Evolutionary conservation across 78 protist species (phyloP), one percentile per base, ranked within the genome.

Genomic region (Dictyostelium purpureum): DNA sequence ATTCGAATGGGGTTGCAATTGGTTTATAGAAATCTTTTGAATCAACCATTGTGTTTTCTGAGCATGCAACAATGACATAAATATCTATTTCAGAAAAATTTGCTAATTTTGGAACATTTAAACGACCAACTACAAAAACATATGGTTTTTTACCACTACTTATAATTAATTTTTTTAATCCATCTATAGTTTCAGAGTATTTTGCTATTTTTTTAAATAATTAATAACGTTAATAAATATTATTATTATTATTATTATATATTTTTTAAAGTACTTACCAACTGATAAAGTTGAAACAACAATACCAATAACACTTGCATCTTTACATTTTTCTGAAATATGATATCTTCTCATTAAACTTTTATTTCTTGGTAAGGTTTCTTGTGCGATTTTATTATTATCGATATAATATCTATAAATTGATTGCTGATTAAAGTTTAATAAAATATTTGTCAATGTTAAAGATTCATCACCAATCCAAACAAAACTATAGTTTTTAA

Each of bases 21-120:
- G 98, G 98, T 59, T 83, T 79, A 38, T 45, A 80, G 40, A 78
- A 94, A 31, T 94, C 96, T 63, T 74, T 51, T 38, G 94, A 79
- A 24, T 94, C 96, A n/a, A 97, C 33, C 24, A 97, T 57, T 7
- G 96, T 33, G 71, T 88, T 92, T 78, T 94, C 96, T 9, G 97
- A 89, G 24, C 97, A 97, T 47, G 97, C 97, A 18, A 97, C 89
- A 43, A 93, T 42, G 1, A 96, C 97, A 49, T 51, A 97, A 7
- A 80, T 70, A 59, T 95, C 97, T 38, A 97, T 81, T 83, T 97
- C 98, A 79, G 63, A 33, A 33, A 97, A 97, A 66, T 97, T 97
- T 9, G 97, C 98, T 57, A 97, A 59, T 93, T 97, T 97, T 47
- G 97, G 91, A 14, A 75, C 90, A 59, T 97, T 97, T 40, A 97